Evolutionary conservation across 164 flowering plant genomes (phyloP), one percentile per base, ranked within the genome.

Genomic region (Sedum album): DNA sequence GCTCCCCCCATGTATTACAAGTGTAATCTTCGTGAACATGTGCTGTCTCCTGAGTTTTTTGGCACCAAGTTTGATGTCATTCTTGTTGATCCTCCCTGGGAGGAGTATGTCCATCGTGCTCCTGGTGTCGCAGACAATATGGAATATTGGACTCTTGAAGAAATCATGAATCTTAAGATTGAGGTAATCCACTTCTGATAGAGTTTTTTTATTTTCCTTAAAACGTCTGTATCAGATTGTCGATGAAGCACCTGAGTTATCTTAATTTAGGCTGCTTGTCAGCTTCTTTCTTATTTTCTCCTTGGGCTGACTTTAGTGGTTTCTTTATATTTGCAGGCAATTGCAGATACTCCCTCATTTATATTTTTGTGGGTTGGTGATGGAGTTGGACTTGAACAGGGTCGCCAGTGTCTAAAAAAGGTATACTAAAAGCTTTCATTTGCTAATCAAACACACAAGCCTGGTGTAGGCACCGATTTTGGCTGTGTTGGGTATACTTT

Each of bases 351-450:
- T 35, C 99, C 99, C 61, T 94, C 99, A 55, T 94, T 94, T 73
- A 86, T 94, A 68, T 94, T 94, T 78, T 91, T 94, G 48, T 94
- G 99, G 97, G 99, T 94, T 78, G 99, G 99, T 51, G 99, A 94
- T 83, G 99, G 99, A 51, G 85, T 85, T 65, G 99, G 99, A 66
- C 96, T 94, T 73, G 97, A 94, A 80, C 97, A 90, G 73, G 99
- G 99, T 23, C 91, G 99, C 9, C 96, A 85, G 60, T 94, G 99
- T 76, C 78, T 94, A 11, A 94, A 90, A 81, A 94, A 91, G 97
- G 99, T 91, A 78, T 48, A 17, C 13, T 20, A 2, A 18, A 11
- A 13, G 31, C 62, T 0, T 57, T 11, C 33, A 28, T 28, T 28
- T 57, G 33, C 48, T 53, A 21, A 21, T 23, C 3, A 21, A 53